phyloP scores from a whole-genome alignment of 1,284 basidiomycete genomes.

The Mycocalia duriaeana region DNA sequence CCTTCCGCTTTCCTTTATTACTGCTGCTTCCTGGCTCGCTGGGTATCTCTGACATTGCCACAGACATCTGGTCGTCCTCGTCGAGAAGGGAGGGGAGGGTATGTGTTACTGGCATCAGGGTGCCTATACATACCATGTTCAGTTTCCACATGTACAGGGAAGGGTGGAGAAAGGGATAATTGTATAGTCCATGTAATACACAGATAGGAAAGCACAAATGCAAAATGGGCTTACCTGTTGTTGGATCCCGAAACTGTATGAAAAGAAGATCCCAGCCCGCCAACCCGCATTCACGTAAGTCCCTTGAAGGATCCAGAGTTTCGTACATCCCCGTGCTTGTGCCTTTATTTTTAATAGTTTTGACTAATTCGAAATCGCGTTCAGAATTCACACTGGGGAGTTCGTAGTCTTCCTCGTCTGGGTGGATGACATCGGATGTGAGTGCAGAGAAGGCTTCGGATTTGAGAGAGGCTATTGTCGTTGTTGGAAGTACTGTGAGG shows the following conservation, averaged over 20 bases:
- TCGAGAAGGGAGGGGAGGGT: conserved; percentile 29
- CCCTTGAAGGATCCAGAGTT: conserved; percentile 36
- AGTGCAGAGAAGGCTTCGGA: conserved; percentile 59
- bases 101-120: conserved; percentile 25
- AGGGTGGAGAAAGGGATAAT: conserved; percentile 3
- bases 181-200: not conserved
- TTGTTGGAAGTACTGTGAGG: conserved; percentile 47
- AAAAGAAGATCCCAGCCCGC: conserved; percentile 62
- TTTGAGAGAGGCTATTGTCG: conserved; percentile 55
- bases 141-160: not conserved
- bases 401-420: conserved; percentile 14
- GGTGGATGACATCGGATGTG: conserved; percentile 33
- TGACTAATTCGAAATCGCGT: conserved; percentile 64
- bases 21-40: conserved; percentile 13
- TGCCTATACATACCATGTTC: conserved; percentile 15
- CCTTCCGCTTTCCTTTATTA: conserved; percentile 38
- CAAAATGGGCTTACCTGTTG: conserved; percentile 43
- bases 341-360: conserved; percentile 45
- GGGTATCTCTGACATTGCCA: conserved; percentile 16
- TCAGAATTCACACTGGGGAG: conserved; percentile 37
- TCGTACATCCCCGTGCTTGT: conserved; percentile 47
- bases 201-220: not conserved
- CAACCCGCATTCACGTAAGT: conserved; percentile 44
- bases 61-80: conserved; percentile 29
- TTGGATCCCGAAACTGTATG: conserved; percentile 54